phyloP scores from a whole-genome alignment of 257 asterid genomes.

The Rubia yunnanensis region DNA sequence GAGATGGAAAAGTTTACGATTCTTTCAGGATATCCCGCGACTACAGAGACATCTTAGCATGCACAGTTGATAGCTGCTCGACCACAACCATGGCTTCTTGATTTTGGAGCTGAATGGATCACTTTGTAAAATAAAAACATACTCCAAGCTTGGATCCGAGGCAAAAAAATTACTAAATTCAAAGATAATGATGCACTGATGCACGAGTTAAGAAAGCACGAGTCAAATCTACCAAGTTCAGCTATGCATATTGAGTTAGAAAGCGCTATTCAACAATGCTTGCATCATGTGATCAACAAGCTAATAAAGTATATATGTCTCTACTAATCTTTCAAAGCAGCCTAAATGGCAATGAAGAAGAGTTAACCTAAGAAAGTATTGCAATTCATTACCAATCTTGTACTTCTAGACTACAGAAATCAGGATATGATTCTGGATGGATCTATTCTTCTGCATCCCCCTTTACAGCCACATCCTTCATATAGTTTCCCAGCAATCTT shows the following conservation, averaged over 20 bases:
- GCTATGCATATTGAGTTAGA: neutral
- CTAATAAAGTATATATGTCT: neutral
- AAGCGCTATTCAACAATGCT: neutral
- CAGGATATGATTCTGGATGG: neutral
- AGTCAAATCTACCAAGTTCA: neutral
- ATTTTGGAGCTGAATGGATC: neutral
- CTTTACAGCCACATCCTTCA: slow-evolving; percentile 34
- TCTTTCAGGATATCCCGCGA: slow-evolving; percentile 70
- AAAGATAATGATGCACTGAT: no score
- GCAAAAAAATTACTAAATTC: neutral
- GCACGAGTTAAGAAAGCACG: no score
- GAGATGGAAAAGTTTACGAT: slow-evolving; percentile 69
- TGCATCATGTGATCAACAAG: neutral
- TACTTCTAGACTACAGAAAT: neutral
- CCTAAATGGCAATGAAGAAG: neutral
- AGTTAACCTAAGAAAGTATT: neutral
- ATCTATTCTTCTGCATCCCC: slow-evolving; percentile 23
- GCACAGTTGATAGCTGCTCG: slow-evolving; percentile 75
- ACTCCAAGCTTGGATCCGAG: neutral
- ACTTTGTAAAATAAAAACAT: neutral
- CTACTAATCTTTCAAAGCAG: neutral
- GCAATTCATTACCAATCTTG: neutral
- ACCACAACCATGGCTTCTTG: slow-evolving; percentile 52
- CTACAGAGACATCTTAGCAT: slow-evolving; percentile 77
- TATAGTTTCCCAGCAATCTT: slow-evolving; percentile 63